Percentiles rank a stretch among this genome's conserved stretches.
Evolutionary conservation across 768 basidiomycete genomes (phyloP).

Genomic region (Boletus rubropictus): DNA sequence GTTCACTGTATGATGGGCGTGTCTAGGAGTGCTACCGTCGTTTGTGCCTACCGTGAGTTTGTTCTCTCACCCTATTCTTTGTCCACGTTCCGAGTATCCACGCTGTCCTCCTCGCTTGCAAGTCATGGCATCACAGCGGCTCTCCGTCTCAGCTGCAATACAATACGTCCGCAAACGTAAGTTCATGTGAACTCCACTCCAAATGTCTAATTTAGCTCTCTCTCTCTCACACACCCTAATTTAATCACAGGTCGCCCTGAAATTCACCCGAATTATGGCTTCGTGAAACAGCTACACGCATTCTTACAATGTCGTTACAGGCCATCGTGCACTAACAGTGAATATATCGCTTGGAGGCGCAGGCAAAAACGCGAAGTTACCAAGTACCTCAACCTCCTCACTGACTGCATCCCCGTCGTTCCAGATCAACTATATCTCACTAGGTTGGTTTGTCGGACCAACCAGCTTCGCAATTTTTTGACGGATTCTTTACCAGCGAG

Average conservation of each 20-base stretch:
- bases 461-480: background rate
- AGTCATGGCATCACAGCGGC: slow-evolving; percentile 48
- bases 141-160: slow-evolving; percentile 41
- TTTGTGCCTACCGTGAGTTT: slow-evolving; percentile 49
- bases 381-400: slow-evolving; percentile 45
- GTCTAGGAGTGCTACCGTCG: slow-evolving; percentile 59
- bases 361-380: slow-evolving; percentile 48
- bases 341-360: slow-evolving; percentile 57
- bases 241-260: slow-evolving; percentile 32
- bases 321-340: slow-evolving; percentile 36
- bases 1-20: slow-evolving; percentile 74
- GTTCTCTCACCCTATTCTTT: background rate
- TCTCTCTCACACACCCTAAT: slow-evolving; percentile 8
- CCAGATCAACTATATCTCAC: slow-evolving; percentile 46
- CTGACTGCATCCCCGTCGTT: slow-evolving; percentile 48
- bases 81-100: background rate
- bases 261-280: slow-evolving; percentile 41
- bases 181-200: slow-evolving; percentile 8
- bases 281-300: slow-evolving; percentile 52
- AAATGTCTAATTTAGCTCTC: slow-evolving; percentile 9
- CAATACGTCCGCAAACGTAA: slow-evolving; percentile 46
- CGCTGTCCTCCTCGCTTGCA: background rate
- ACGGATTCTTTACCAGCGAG: slow-evolving; percentile 34
- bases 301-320: slow-evolving; percentile 49
- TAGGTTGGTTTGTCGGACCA: slow-evolving; percentile 33